phyloP scores from a whole-genome alignment of 495 filamentous ascomycete genomes.

The Penicillium steckii region DNA sequence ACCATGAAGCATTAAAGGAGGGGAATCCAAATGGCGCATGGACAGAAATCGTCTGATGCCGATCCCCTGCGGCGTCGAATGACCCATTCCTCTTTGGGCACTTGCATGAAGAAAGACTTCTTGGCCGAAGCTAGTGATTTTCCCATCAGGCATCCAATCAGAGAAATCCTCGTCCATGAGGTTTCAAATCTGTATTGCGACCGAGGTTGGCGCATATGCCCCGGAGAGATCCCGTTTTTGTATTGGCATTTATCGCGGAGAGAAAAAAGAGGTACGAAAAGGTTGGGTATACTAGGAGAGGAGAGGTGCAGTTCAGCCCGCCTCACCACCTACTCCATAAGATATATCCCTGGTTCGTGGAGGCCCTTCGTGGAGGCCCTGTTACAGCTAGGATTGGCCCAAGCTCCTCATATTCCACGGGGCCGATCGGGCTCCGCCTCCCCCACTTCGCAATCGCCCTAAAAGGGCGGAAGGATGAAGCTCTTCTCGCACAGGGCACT shows the following conservation, averaged over 20 bases:
- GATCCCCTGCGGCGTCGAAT: slow-evolving; percentile 27
- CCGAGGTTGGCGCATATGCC: slow-evolving; percentile 32
- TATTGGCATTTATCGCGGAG: background rate
- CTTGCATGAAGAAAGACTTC: slow-evolving; percentile 27
- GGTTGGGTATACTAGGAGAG: background rate
- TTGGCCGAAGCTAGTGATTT: slow-evolving; percentile 24
- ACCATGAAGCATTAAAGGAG: slow-evolving; percentile 1
- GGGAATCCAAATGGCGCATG: slow-evolving; percentile 13
- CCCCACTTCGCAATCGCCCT: slow-evolving; percentile 22
- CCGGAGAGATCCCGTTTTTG: background rate
- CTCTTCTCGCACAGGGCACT: slow-evolving; percentile 7
- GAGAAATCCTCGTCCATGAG: slow-evolving; percentile 30
- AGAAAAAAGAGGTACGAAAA: background rate
- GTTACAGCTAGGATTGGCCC: slow-evolving; percentile 28
- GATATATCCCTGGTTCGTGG: slow-evolving; percentile 3
- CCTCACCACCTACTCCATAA: slow-evolving; percentile 7
- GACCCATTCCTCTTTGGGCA: slow-evolving; percentile 27
- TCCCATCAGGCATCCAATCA: slow-evolving; percentile 32
- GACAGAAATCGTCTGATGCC: slow-evolving; percentile 27
- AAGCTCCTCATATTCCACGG: slow-evolving; percentile 33
- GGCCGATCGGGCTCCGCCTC: slow-evolving; percentile 30
- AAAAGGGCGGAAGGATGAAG: slow-evolving; percentile 13
- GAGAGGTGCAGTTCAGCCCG: slow-evolving; percentile 4
- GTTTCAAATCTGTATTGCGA: slow-evolving; percentile 30
- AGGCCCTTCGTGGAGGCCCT: slow-evolving; percentile 16